Base-by-base conservation (phyloP, 495 filamentous ascomycete species). In the Aspergillus bertholletiae region DNA sequence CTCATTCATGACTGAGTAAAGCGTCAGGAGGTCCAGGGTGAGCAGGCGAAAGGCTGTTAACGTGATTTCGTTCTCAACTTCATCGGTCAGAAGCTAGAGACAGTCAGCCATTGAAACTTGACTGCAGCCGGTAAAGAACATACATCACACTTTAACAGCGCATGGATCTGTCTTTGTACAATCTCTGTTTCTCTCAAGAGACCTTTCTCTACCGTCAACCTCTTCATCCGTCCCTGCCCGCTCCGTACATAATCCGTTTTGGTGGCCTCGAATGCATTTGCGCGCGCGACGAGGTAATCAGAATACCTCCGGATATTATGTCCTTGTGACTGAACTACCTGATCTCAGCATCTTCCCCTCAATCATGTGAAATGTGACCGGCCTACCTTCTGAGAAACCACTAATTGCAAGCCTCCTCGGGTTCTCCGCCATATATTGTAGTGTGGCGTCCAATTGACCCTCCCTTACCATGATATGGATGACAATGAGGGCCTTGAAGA, bases 391-490 rank as follows among this genome's bases (percentile, higher is more conserved):
- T 27, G 92, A 92, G 70, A 95, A 96, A 63, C 84, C 85, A 70
- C 89, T 91, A 56, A 96, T 87, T 2, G 92, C 90, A 51, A 97
- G 82, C 71, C 87, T 85, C 56, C 86, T 86, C 56, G 89, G 87
- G 64, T 93, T 87, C 57, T 90, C 87, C 20, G 92, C 81, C 21
- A 99, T 81, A 64, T 89, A 96, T 46, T 85, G 80, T 50, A 99
- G 76, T 7, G 95, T 96, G 22, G 90, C 88, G 67, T 97, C 90
- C 37, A 83, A 82, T 67, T 93, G 90, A 15, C 94, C 94, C 73
- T 99, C 94, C 55, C 94, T 83, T 56, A 99, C 92, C 93, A 99
- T 97, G 37, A 97, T 76, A 68, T 99, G 94, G 34, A 96, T 83
- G 5, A 96, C 92, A 56, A 99, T 96, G 51, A 99, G 79, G 49